These are phyloP conservation scores for Phytophthora lateralis DNA, from an alignment of 352 stramenopile genomes.

Conservation along the genomic window DNA sequence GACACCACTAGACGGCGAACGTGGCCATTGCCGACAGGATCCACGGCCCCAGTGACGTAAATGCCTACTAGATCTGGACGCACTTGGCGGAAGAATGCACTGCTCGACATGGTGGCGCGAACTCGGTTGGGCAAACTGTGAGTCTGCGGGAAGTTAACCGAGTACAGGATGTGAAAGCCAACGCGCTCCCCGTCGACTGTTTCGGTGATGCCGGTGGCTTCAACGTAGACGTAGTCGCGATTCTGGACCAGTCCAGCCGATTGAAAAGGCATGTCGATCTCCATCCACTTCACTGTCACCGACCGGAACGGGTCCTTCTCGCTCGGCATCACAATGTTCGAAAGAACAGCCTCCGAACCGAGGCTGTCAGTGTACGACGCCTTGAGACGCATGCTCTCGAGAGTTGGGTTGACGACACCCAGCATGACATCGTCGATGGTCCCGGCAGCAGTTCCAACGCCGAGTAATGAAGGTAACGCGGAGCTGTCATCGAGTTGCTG, in stretches of 20 bases:
- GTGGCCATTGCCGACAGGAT: slow-evolving; percentile 7
- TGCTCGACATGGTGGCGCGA: slow-evolving; percentile 13
- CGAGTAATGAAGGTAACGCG: slow-evolving; percentile 13
- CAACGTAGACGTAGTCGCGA: slow-evolving; percentile 32
- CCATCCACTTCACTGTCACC: slow-evolving; percentile 39
- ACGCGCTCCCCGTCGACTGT: slow-evolving; percentile 8
- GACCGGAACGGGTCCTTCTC: slow-evolving; percentile 29
- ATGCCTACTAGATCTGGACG: slow-evolving; percentile 9
- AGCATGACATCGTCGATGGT: slow-evolving; percentile 35
- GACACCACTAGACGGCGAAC: slow-evolving; percentile 12
- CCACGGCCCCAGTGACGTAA: slow-evolving; percentile 15
- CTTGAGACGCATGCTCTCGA: slow-evolving; percentile 31
- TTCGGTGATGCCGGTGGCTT: slow-evolving; percentile 20
- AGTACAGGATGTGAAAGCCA: slow-evolving; percentile 28
- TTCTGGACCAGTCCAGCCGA: slow-evolving; percentile 27
- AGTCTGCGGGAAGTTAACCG: slow-evolving; percentile 25
- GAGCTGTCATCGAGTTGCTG: slow-evolving; percentile 1
- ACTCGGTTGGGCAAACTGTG: slow-evolving; percentile 14
- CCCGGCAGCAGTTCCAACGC: slow-evolving; percentile 16
- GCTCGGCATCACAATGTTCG: slow-evolving; percentile 26
- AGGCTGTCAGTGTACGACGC: slow-evolving; percentile 27
- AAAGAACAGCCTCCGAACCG: slow-evolving; percentile 18
- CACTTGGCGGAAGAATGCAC: slow-evolving; percentile 14
- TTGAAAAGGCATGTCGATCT: slow-evolving; percentile 34
- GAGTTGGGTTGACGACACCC: slow-evolving; percentile 20